These are phyloP conservation scores for Heliamphora pulchella DNA, from an alignment of 179 eudicot species.

Conservation along the genomic window DNA sequence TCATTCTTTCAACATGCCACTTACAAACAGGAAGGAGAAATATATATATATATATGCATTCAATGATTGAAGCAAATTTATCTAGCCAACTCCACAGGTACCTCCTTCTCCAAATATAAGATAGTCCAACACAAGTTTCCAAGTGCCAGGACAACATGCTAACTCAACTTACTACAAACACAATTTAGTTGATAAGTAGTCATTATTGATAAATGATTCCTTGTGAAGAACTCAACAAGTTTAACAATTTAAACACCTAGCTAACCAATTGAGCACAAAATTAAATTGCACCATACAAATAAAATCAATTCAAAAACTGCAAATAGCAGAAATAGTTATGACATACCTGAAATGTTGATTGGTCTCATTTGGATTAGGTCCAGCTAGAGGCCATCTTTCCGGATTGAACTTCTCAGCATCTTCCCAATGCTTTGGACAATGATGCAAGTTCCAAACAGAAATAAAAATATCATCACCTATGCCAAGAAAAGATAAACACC, in stretches of 20 bases:
- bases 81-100: too few relatives aligned
- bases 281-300: background rate
- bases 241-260: background rate
- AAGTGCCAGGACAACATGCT: too few relatives aligned
- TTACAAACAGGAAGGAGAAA: too few relatives aligned
- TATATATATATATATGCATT: too few relatives aligned
- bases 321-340: background rate
- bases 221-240: background rate
- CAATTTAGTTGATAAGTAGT: background rate
- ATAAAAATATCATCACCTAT: slow-evolving; percentile 94
- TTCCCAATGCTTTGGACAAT: slow-evolving; percentile 73
- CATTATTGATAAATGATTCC: background rate
- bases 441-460: slow-evolving; percentile 93
- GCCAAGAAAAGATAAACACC: slow-evolving; percentile 18
- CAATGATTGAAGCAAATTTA: too few relatives aligned
- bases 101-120: too few relatives aligned
- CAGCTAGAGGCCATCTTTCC: slow-evolving; percentile 98
- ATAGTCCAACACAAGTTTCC: too few relatives aligned
- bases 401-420: slow-evolving; percentile 84
- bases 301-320: background rate
- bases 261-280: background rate
- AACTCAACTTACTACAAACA: background rate
- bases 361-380: slow-evolving; percentile 87
- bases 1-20: too few relatives aligned
- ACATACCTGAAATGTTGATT: slow-evolving; percentile 82